Evolutionary conservation across 345 rosid genomes (phyloP).

Genomic region (Carallia brachiata): DNA sequence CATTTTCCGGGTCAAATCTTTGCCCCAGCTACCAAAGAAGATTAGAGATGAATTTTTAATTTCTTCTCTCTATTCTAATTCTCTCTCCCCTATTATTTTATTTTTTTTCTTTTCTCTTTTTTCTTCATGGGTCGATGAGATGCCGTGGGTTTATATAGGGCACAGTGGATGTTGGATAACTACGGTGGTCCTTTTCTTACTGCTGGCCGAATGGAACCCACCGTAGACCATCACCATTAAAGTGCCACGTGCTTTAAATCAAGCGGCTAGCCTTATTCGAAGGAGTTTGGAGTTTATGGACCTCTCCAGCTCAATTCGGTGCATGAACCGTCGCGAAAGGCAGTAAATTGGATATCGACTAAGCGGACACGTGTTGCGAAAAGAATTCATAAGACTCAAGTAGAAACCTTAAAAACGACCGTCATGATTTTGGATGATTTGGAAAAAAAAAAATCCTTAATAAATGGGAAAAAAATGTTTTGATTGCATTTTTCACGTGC

Average conservation of each 20-base stretch:
- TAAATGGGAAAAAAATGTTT: too few species aligned
- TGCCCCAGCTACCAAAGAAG: too few species aligned
- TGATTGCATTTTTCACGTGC: constrained; percentile 17
- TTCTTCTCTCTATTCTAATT: too few species aligned
- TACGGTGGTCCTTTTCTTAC: constrained; percentile 68
- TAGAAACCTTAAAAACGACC: constrained; percentile 7
- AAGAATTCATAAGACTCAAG: background rate
- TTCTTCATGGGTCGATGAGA: accelerated
- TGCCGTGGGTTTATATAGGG: constrained; percentile 31
- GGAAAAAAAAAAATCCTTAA: too few species aligned
- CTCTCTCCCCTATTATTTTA: too few species aligned
- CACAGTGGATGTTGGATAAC: constrained; percentile 37
- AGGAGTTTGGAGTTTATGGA: background rate
- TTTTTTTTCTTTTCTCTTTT: background rate
- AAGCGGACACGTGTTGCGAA: constrained; percentile 26
- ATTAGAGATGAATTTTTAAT: too few species aligned
- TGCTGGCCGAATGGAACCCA: constrained; percentile 34
- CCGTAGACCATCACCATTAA: constrained; percentile 10
- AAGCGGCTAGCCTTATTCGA: constrained; percentile 37
- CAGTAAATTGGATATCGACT: constrained; percentile 19
- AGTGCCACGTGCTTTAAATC: constrained; percentile 40
- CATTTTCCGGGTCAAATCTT: constrained; percentile 35
- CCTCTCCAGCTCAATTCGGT: constrained; percentile 14
- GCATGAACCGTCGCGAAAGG: constrained; percentile 42
- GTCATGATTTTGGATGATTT: background rate